A percentile compares a stretch with the other conserved stretches of the same genome.
Conservation (phyloP, 805 yeast genomes). For the Ogataea trehaloabstinens region DNA sequence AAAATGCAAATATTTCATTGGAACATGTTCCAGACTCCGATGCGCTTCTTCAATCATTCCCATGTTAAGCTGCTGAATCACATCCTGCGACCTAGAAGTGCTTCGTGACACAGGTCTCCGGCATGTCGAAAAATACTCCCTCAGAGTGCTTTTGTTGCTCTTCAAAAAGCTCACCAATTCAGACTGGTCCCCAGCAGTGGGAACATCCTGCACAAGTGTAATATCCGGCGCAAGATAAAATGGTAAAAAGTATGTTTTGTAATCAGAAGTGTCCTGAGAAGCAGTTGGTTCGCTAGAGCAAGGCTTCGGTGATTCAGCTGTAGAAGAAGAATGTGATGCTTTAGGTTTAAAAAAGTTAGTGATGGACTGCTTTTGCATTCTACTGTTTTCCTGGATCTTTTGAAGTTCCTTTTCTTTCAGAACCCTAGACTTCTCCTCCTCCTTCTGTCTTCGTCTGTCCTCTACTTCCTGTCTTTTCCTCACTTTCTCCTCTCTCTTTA, state of each 20-base stretch:
- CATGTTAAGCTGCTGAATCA: conserved; percentile 31
- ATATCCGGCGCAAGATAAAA: conserved; percentile 29
- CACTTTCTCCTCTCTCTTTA: conserved; percentile 17
- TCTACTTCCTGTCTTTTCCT: conserved; percentile 17
- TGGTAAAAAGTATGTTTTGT: conserved; percentile 27
- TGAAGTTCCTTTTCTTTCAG: conserved; percentile 20
- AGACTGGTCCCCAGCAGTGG: conserved; percentile 1
- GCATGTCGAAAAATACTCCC: conserved; percentile 6
- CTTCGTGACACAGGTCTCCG: not conserved
- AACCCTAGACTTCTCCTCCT: conserved; percentile 12
- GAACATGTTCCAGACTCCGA: conserved; percentile 34
- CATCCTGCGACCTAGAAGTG: conserved; percentile 24
- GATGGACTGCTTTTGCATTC: conserved; percentile 28
- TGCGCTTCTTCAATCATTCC: conserved; percentile 33
- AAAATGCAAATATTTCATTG: conserved; percentile 33
- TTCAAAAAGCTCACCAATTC: conserved; percentile 14
- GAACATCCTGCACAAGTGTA: conserved; percentile 7
- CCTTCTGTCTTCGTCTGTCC: conserved; percentile 21
- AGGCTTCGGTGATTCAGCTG: conserved; percentile 1
- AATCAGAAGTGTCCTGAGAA: conserved; percentile 14
- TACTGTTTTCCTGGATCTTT: conserved; percentile 24
- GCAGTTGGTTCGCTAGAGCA: not conserved
- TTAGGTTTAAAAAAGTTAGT: conserved; percentile 32
- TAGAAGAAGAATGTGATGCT: conserved; percentile 2
- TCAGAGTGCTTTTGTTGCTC: conserved; percentile 19